Percentiles rank a stretch among this genome's conserved stretches.
Conservation (phyloP, 1,284 basidiomycete genomes). For the Heterobasidion annosum region DNA sequence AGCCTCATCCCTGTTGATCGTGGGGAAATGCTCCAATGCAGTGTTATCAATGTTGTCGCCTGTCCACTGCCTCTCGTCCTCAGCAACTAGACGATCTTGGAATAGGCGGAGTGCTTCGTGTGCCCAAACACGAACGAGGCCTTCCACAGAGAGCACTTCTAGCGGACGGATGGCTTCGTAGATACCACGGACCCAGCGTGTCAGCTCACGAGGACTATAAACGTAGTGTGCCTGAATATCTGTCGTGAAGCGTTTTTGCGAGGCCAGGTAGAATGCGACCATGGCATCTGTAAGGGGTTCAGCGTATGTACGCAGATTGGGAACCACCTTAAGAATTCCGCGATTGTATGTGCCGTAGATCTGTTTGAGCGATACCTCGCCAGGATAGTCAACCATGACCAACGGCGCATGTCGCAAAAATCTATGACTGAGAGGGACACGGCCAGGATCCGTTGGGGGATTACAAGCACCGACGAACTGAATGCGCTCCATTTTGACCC, state of each 20-base stretch:
- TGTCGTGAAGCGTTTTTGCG: constrained; percentile 91
- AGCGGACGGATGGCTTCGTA: constrained; percentile 94
- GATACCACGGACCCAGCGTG: constrained; percentile 95
- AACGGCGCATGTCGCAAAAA: constrained; percentile 97
- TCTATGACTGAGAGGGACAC: constrained; percentile 94
- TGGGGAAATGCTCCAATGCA: constrained; percentile 88
- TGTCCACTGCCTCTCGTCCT: constrained; percentile 91
- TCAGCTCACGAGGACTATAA: constrained; percentile 98
- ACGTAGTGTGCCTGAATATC: constrained; percentile 98
- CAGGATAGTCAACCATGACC: constrained; percentile 99
- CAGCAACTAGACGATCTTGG: constrained; percentile 92
- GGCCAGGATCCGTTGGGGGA: constrained; percentile 98
- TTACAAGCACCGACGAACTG: constrained; percentile 99
- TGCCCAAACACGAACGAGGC: constrained; percentile 95
- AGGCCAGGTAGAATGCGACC: constrained; percentile 93
- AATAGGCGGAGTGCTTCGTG: constrained; percentile 97
- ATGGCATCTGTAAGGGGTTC: constrained; percentile 96
- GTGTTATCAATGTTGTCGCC: constrained; percentile 86
- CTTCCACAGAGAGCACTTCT: constrained; percentile 87
- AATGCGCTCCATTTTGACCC: constrained; percentile 96
- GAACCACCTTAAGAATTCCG: constrained; percentile 92
- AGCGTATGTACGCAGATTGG: constrained; percentile 87
- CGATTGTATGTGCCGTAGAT: constrained; percentile 99
- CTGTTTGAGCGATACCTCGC: constrained; percentile 93
- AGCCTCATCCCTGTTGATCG: constrained; percentile 78